phyloP scores from a whole-genome alignment of 768 basidiomycete species.

The Amanita polypyramis region DNA sequence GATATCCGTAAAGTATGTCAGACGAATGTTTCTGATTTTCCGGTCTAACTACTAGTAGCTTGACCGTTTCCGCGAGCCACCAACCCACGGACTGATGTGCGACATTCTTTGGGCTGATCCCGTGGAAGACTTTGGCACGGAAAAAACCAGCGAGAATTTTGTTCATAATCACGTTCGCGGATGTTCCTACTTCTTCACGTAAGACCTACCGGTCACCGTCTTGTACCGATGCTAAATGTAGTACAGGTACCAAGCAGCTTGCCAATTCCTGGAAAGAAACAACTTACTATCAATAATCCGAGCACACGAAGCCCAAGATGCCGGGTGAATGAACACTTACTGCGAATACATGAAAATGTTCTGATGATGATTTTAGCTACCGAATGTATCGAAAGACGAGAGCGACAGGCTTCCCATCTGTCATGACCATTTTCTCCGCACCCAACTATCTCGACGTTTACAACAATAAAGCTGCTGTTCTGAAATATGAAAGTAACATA shows the following conservation, averaged over 20 bases:
- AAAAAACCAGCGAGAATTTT: slow-evolving; percentile 86
- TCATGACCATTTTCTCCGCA: slow-evolving; percentile 99
- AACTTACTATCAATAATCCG: slow-evolving; percentile 94
- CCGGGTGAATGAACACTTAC: slow-evolving; percentile 49
- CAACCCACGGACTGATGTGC: slow-evolving; percentile 96
- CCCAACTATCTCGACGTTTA: slow-evolving; percentile 98
- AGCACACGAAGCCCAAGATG: slow-evolving; percentile 98
- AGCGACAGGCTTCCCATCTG: slow-evolving; percentile 95
- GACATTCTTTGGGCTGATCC: slow-evolving; percentile 99
- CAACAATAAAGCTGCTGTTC: slow-evolving; percentile 97
- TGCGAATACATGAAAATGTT: slow-evolving; percentile 5
- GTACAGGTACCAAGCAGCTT: slow-evolving; percentile 86
- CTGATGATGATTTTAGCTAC: slow-evolving; percentile 39
- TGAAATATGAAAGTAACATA: slow-evolving; percentile 98
- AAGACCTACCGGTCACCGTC: slow-evolving; percentile 9
- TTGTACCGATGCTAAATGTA: not conserved
- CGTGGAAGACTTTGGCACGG: slow-evolving; percentile 92
- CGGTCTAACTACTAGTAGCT: slow-evolving; percentile 38
- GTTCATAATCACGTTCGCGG: slow-evolving; percentile 95
- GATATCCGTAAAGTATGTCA: slow-evolving; percentile 75
- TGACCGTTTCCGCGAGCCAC: slow-evolving; percentile 97
- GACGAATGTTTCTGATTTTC: not conserved
- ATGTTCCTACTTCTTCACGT: slow-evolving; percentile 88
- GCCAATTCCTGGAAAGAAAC: slow-evolving; percentile 95
- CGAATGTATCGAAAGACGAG: slow-evolving; percentile 99